Evolutionary conservation across 1,284 basidiomycete species (phyloP).

Genomic region (Cerrena zonata): DNA sequence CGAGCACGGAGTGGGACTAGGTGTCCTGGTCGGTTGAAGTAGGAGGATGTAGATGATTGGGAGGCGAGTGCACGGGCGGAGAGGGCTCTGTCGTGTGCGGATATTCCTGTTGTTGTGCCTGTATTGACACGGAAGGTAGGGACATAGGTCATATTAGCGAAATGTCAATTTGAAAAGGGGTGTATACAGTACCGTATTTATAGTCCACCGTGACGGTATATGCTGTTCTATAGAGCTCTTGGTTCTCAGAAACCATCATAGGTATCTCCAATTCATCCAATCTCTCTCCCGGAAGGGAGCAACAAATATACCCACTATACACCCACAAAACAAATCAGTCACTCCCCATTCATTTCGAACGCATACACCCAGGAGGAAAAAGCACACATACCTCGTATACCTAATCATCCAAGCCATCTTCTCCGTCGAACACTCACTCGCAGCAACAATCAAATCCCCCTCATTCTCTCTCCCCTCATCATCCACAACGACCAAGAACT

Average conservation of each 20-base stretch:
- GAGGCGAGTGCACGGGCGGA: constrained; percentile 81
- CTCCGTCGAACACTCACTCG: constrained; percentile 77
- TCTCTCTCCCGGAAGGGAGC: constrained; percentile 73
- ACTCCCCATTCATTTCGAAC: background rate
- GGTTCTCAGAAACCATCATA: constrained; percentile 89
- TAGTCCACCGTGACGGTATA: constrained; percentile 98
- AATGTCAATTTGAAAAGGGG: no score
- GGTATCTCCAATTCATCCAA: constrained; percentile 82
- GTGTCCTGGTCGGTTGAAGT: constrained; percentile 92
- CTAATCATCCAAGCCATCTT: constrained; percentile 99
- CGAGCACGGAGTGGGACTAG: constrained; percentile 89
- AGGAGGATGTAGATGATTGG: constrained; percentile 47
- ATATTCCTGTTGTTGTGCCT: constrained; percentile 95
- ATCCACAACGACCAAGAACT: constrained; percentile 94
- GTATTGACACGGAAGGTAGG: constrained; percentile 9
- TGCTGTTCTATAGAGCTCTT: constrained; percentile 89
- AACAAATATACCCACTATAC: constrained; percentile 88
- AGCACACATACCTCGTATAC: constrained; percentile 73
- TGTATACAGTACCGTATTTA: constrained; percentile 72
- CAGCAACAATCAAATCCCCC: constrained; percentile 88
- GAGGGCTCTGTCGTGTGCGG: constrained; percentile 88
- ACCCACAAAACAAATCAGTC: no score
- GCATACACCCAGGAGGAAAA: constrained; percentile 1
- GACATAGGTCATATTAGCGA: no score
- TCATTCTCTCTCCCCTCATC: constrained; percentile 92